A percentile compares a stretch with the other conserved stretches of the same genome.
Evolutionary conservation across 1,284 basidiomycete genomes (phyloP).

Genomic region (Rhodotorula sp.): DNA sequence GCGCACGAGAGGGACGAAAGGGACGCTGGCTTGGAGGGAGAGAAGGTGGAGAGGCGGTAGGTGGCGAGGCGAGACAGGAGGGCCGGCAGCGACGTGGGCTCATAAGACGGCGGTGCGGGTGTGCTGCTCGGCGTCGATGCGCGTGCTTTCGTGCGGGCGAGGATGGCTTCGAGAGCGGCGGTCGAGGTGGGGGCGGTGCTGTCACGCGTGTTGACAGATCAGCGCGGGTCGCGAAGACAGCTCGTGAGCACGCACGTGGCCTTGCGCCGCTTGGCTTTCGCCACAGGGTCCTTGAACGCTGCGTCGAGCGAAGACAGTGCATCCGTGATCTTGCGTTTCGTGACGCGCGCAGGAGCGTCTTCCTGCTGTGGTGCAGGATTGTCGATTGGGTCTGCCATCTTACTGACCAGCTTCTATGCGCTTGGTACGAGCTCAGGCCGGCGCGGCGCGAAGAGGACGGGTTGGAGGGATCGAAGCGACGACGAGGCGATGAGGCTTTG

Average conservation of each 20-base stretch:
- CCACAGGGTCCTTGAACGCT: background rate
- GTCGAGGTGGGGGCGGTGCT: slow-evolving; percentile 19
- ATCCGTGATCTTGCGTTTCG: slow-evolving; percentile 11
- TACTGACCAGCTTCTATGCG: too few relatives aligned
- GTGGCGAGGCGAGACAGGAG: slow-evolving; percentile 28
- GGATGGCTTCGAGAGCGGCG: slow-evolving; percentile 26
- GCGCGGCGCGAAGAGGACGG: too few relatives aligned
- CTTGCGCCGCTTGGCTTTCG: slow-evolving; percentile 6
- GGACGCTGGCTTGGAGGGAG: slow-evolving; percentile 25
- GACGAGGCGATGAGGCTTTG: too few relatives aligned
- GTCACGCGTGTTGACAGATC: background rate
- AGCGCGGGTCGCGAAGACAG: background rate
- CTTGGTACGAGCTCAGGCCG: too few relatives aligned
- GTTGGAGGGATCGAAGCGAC: too few relatives aligned
- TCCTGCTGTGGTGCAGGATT: background rate
- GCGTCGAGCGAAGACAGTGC: slow-evolving; percentile 15
- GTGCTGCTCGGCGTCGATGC: background rate
- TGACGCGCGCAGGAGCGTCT: background rate
- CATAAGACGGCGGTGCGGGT: slow-evolving; percentile 10
- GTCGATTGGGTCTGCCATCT: background rate
- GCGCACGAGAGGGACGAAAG: slow-evolving; percentile 21
- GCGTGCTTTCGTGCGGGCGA: slow-evolving; percentile 1
- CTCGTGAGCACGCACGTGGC: background rate
- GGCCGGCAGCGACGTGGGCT: slow-evolving; percentile 11
- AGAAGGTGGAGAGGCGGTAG: slow-evolving; percentile 27